Evolutionary conservation across 352 stramenopile genomes (phyloP).

Genomic region (Pythium coloratum): DNA sequence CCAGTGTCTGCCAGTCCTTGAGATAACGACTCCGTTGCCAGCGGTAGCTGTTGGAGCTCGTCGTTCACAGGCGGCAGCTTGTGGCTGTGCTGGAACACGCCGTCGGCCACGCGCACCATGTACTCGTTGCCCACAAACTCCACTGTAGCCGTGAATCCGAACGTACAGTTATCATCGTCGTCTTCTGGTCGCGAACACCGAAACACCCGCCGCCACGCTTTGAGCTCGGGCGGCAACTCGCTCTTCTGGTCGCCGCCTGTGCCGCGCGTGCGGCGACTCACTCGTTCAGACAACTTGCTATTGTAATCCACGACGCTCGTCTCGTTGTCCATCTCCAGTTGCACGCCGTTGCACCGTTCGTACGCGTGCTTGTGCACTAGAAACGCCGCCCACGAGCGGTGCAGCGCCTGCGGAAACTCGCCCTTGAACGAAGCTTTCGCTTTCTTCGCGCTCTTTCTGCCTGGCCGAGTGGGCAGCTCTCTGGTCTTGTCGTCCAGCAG

Average conservation of each 20-base stretch:
- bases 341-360: constrained; percentile 13
- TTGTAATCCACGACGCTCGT: constrained; percentile 6
- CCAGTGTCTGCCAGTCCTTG: no score
- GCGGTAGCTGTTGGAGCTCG: background rate
- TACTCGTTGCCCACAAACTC: constrained; percentile 14
- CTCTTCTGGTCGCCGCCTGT: background rate
- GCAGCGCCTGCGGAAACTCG: constrained; percentile 8
- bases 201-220: constrained; percentile 15
- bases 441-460: background rate
- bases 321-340: background rate
- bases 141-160: constrained; percentile 14
- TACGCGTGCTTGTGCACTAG: constrained; percentile 13
- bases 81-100: constrained; percentile 16
- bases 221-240: constrained; percentile 9
- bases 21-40: background rate
- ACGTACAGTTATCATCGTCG: constrained; percentile 6
- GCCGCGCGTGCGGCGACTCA: background rate
- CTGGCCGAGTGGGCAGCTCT: background rate
- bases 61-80: background rate
- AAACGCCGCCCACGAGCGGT: constrained; percentile 22
- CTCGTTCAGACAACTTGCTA: background rate
- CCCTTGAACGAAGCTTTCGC: background rate
- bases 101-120: constrained; percentile 16
- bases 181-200: background rate
- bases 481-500: constrained; percentile 4